phyloP scores from a whole-genome alignment of 768 basidiomycete species.

The Cystobasidiopsis lactophilus region DNA sequence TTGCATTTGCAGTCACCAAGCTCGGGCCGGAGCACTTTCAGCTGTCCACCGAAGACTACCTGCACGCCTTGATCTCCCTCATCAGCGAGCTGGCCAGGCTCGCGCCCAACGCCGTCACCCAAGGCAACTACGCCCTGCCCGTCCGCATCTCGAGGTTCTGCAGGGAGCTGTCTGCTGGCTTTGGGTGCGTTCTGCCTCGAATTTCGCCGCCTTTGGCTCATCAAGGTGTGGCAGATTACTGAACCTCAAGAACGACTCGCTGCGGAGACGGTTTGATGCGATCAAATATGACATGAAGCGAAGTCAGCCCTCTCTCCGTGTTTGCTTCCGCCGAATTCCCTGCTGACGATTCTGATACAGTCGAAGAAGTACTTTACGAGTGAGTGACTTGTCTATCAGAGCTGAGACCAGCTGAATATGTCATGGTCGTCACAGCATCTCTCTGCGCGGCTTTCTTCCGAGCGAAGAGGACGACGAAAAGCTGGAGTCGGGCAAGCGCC shows the following conservation, averaged over 20 bases:
- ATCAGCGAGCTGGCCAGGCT: slow-evolving; percentile 15
- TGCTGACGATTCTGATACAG: no score
- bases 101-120: slow-evolving; percentile 23
- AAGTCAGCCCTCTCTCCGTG: not conserved
- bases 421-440: not conserved
- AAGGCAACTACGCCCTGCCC: slow-evolving; percentile 26
- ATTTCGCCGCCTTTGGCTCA: not conserved
- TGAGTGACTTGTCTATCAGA: not conserved
- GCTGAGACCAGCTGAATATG: not conserved
- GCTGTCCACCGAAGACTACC: slow-evolving; percentile 28
- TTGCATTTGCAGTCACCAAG: no score
- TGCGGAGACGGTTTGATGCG: slow-evolving; percentile 27
- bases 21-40: slow-evolving; percentile 12
- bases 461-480: not conserved
- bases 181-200: slow-evolving; percentile 15
- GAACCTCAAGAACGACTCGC: slow-evolving; percentile 29
- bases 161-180: slow-evolving; percentile 27
- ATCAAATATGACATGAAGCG: slow-evolving; percentile 29
- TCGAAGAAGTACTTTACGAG: no score
- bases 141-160: slow-evolving; percentile 27
- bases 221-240: slow-evolving; percentile 14
- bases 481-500: no score
- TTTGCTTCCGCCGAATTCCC: not conserved
- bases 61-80: slow-evolving; percentile 27
- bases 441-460: not conserved